Evolutionary conservation across 2,329 filamentous ascomycete genomes (phyloP), one percentile per base, ranked within the genome.

Genomic region (Aureobasidium mangrovei): DNA sequence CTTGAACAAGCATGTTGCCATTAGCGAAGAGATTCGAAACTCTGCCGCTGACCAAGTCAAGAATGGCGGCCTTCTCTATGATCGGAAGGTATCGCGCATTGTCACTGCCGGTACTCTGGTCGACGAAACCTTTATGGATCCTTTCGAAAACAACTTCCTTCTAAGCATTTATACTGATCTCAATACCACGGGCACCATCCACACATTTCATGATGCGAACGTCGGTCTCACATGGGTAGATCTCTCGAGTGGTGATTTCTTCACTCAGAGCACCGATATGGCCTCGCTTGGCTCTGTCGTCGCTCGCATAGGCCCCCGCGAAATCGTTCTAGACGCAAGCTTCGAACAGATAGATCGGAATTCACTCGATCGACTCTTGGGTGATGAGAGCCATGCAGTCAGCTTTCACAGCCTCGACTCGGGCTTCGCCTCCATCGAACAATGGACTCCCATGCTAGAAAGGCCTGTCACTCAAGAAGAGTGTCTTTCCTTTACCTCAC

Each of bases 91-190:
- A 10, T 81, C 88, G 18, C 84, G 93, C 55, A 85, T 98, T 61
- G 83, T 98, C 64, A 97, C 93, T 0, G 90, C 93, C 1, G 93
- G 93, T 24, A 98, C 93, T 1, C 75, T 98, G 53, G 95, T 98
- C 60, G 93, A 98, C 69, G 93, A 98, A 71, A 91, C 90, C 63
- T 98, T 97, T 69, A 90, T 98, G 76, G 88, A 97, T 66, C 88
- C 90, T 1, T 91, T 87, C 66, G 83, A 88, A 63, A 96, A 93
- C 70, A 97, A 96, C 67, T 98, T 91, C 68, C 77, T 97, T 33
- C 80, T 97, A 67, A 85, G 88, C 36, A 79, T 97, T 45, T 81
- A 94, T 64, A 67, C 86, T 29, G 70, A 76, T 12, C 57, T 59
- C 9, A 38, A 56, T 7, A 32, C 29, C 10, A 29, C 28, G 28